These are phyloP conservation scores for Ceratocystis diversiconidia DNA, from an alignment of 2,329 filamentous ascomycete species.

Conservation along the genomic window DNA sequence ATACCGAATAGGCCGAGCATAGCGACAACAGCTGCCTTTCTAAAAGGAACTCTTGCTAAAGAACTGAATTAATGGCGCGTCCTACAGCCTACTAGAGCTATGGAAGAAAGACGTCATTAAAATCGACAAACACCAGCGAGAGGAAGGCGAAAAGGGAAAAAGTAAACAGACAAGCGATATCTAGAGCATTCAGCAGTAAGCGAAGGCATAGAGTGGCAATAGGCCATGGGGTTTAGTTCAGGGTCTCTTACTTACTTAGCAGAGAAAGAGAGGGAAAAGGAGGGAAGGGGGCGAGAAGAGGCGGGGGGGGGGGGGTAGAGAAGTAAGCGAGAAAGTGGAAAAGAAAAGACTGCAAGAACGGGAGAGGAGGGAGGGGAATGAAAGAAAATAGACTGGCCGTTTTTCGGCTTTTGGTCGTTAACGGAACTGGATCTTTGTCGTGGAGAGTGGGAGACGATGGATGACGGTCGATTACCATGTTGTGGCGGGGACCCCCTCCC, in stretches of 20 bases:
- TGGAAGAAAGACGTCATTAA: not conserved
- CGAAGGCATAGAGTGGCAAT: not conserved
- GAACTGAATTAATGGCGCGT: too few species aligned
- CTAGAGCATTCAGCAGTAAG: not conserved
- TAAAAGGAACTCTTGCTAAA: too few species aligned
- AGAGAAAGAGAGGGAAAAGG: not conserved
- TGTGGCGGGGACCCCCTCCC: not conserved
- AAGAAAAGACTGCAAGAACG: not conserved
- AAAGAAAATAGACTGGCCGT: not conserved
- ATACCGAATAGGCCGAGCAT: too few species aligned
- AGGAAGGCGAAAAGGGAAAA: too few species aligned
- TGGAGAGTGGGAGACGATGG: constrained; percentile 13
- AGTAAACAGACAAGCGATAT: too few species aligned
- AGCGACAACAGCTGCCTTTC: too few species aligned
- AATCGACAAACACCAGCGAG: too few species aligned
- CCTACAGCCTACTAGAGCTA: too few species aligned
- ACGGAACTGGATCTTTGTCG: not conserved
- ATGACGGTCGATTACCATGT: constrained; percentile 5
- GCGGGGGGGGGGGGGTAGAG: not conserved
- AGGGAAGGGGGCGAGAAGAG: not conserved
- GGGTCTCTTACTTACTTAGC: constrained; percentile 5
- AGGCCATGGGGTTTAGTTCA: not conserved
- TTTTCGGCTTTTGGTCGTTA: not conserved
- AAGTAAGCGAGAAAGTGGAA: not conserved
- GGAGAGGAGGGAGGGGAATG: not conserved